Base-by-base conservation (phyloP, 2,329 filamentous ascomycete genomes). In the Pseudogymnoascus sp. region DNA sequence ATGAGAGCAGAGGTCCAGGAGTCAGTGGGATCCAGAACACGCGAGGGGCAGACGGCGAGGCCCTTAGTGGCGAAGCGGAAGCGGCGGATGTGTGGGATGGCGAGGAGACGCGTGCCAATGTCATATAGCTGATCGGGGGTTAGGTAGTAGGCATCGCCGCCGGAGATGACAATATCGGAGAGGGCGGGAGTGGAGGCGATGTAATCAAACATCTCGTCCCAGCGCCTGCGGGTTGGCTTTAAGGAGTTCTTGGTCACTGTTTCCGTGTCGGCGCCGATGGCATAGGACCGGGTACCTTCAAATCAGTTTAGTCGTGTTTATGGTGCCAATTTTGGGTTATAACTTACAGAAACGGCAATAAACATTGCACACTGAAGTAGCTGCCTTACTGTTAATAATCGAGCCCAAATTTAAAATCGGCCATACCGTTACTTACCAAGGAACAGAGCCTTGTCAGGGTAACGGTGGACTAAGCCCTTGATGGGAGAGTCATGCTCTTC, bases 51-150 rank as follows among this genome's bases (percentile, higher is more conserved):
- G 5, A 87, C 83, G 1, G 82, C 82, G 1, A 87, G 73, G 0
- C 84, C 85, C 71, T 86, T 87, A 29, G 81, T 82, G 3, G 84
- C 85, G 65, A 87, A 80, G 2, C 84, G 81, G 68, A 87, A 79
- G 3, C 84, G 79, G 31, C 78, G 77, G 63, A 87, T 79, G 68
- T 87, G 81, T 4, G 79, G 78, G 65, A 86, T 85, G 1, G 68
- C 71, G 4, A 87, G 78, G 1, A 87, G 76, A 3, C 78, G 76
- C 42, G 82, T 74, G 9, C 83, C 84, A 61, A 87, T 83, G 60
- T 75, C 70, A 5, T 71, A 72, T 4, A 87, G 74, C 21, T 85
- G 75, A 1, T 82, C 73, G 0, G 81, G 79, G 15, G 75, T 71
- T 2, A 87, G 75, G 61, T 82, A 83, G 69, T 82, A 87, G 0